These are phyloP conservation scores for Neofusicoccum laricinum DNA, from an alignment of 2,329 filamentous ascomycete genomes.

Conservation along the genomic window DNA sequence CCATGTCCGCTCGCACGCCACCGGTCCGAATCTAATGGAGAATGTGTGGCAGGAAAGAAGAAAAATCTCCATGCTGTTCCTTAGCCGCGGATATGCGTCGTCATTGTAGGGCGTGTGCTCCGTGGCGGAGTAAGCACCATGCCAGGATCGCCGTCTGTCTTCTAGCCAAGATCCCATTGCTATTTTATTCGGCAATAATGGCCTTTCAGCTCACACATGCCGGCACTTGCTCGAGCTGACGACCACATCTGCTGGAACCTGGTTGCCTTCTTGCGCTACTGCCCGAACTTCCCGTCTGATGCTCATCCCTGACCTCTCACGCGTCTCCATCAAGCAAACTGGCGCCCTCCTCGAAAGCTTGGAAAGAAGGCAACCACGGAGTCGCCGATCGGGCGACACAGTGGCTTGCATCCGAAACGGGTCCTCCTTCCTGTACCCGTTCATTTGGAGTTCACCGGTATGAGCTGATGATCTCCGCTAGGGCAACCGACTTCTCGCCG, in stretches of 20 bases:
- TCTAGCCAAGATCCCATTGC: background rate
- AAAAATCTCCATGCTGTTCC: background rate
- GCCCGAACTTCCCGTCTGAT: background rate
- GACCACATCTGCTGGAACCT: background rate
- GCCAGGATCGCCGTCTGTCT: background rate
- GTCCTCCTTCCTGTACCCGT: background rate
- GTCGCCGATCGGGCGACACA: slow-evolving; percentile 2
- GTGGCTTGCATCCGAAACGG: slow-evolving; percentile 8
- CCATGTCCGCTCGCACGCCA: background rate
- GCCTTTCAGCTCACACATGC: background rate
- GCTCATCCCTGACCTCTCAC: background rate
- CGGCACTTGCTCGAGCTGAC: slow-evolving; percentile 3
- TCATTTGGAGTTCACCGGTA: background rate
- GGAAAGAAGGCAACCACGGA: slow-evolving; percentile 12
- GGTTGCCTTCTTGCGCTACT: slow-evolving; percentile 6
- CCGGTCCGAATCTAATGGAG: background rate
- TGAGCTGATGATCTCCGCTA: background rate
- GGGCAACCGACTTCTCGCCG: background rate
- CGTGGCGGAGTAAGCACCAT: slow-evolving; percentile 1
- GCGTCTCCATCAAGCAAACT: background rate
- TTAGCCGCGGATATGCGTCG: background rate
- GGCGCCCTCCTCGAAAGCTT: background rate
- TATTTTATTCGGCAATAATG: background rate
- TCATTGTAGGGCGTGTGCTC: background rate
- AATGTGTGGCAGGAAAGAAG: background rate